Evolutionary conservation across 2,329 filamentous ascomycete genomes (phyloP).

Genomic region (Sordariomycetes sp.): DNA sequence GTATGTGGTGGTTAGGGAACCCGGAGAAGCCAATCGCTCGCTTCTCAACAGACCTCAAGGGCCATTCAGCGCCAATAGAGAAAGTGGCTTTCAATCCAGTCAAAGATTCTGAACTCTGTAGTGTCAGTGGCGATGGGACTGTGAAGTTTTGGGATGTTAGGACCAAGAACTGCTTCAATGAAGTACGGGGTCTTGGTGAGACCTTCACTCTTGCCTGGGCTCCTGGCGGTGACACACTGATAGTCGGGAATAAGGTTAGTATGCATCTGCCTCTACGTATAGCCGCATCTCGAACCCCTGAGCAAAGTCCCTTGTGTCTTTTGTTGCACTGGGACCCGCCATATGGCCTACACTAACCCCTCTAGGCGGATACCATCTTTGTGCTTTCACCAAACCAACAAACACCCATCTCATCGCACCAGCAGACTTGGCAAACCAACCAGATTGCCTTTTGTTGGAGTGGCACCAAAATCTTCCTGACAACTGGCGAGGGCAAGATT

Average conservation of each 20-base stretch:
- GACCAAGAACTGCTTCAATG: conserved; percentile 56
- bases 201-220: conserved; percentile 63
- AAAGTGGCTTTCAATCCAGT: conserved; percentile 67
- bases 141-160: conserved; percentile 73
- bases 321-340: background rate
- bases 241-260: conserved; percentile 60
- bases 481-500: conserved; percentile 57
- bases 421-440: conserved; percentile 54
- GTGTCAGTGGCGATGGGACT: conserved; percentile 59
- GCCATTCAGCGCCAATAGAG: conserved; percentile 52
- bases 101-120: conserved; percentile 66
- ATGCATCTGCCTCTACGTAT: background rate
- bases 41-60: conserved; percentile 63
- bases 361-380: conserved; percentile 47
- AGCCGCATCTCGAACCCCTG: background rate
- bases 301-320: background rate
- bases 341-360: background rate
- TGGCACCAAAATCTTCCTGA: conserved; percentile 56
- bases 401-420: conserved; percentile 41
- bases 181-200: conserved; percentile 52
- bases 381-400: conserved; percentile 47
- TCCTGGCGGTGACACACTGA: conserved; percentile 54
- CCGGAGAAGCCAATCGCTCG: conserved; percentile 62
- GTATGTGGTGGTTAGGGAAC: conserved; percentile 39
- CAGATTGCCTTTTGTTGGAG: conserved; percentile 64